Evolutionary conservation across 768 basidiomycete genomes (phyloP).

Genomic region (Russula lepida): DNA sequence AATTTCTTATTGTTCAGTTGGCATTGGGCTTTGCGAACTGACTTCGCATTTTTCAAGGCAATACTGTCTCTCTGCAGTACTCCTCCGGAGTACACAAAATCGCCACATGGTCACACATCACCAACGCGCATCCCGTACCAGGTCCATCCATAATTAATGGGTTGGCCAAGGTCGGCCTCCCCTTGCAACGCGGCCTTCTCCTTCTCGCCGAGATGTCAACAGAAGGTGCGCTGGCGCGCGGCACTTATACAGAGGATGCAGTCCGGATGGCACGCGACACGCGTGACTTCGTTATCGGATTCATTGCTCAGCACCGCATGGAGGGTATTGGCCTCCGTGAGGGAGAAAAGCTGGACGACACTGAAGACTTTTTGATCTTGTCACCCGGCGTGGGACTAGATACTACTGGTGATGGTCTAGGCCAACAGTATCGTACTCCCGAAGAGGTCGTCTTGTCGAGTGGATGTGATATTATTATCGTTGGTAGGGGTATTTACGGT

Average conservation of each 20-base stretch:
- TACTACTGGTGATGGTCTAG: conserved; percentile 37
- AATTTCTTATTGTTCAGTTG: conserved; percentile 19
- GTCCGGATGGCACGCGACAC: conserved; percentile 80
- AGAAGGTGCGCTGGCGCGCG: conserved; percentile 74
- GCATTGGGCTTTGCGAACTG: neutral
- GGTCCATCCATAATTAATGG: conserved; percentile 95
- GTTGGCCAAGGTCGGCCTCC: conserved; percentile 76
- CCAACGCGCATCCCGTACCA: conserved; percentile 93
- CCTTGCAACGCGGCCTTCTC: conserved; percentile 77
- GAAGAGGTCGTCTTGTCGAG: conserved; percentile 67
- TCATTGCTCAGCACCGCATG: conserved; percentile 86
- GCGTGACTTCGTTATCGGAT: conserved; percentile 88
- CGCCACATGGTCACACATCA: conserved; percentile 92
- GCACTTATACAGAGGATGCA: conserved; percentile 74
- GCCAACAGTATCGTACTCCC: conserved; percentile 80
- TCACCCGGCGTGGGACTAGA: conserved; percentile 91
- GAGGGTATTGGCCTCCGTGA: conserved; percentile 46
- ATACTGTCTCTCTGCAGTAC: conserved; percentile 94
- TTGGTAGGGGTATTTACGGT: conserved; percentile 91
- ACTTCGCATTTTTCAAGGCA: conserved; percentile 47
- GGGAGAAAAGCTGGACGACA: conserved; percentile 5
- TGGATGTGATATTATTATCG: conserved; percentile 95
- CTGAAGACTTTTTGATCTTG: conserved; percentile 80
- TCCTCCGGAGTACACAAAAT: conserved; percentile 89
- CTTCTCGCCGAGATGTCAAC: conserved; percentile 97